Evolutionary conservation across 352 stramenopile species (phyloP), one percentile per base, ranked within the genome.

Genomic region (Globisporangium echinulatum): DNA sequence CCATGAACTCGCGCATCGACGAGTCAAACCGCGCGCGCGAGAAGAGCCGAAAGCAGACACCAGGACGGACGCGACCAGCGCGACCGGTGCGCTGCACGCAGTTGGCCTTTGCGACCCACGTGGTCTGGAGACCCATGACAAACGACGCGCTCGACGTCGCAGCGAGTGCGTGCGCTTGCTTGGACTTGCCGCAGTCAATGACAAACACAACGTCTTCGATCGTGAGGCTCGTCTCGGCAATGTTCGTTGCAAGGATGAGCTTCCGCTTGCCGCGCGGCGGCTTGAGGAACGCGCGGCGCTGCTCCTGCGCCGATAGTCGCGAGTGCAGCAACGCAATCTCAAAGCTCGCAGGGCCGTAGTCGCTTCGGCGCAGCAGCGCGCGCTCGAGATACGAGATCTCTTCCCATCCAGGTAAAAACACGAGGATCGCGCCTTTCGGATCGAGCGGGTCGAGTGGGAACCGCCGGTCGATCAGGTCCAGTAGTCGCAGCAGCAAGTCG

Each of bases 141-240:
- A 97, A 95, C 15, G 83, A 84, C 13, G 91, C 91, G 46, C 71
- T 87, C 8, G 73, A 87, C 10, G 72, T 84, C 7, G 71, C 71
- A 19, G 71, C 77, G 40, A 92, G 75, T 0, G 71, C 71, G 54
- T 90, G 80, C 17, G 74, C 74, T 50, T 95, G 84, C 64, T 92
- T 95, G 0, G 78, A 89, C 54, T 93, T 95, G 58, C 84, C 84
- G 49, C 74, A 92, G 53, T 95, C 85, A 44, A 95, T 81, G 5
- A 95, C 85, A 57, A 96, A 96, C 9, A 92, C 89, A 33, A 99
- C 92, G 59, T 95, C 85, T 42, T 97, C 92, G n/a, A 99, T 97
- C 11, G 96, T 99, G 4, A 99, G 72, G 66, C 87, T 98, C 11
- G 95, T 98, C 72, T 99, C 96, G 5, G 95, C 95, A 52, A 99